Base-by-base conservation (phyloP, 352 stramenopile genomes). In the Phytophthora tentaculata region DNA sequence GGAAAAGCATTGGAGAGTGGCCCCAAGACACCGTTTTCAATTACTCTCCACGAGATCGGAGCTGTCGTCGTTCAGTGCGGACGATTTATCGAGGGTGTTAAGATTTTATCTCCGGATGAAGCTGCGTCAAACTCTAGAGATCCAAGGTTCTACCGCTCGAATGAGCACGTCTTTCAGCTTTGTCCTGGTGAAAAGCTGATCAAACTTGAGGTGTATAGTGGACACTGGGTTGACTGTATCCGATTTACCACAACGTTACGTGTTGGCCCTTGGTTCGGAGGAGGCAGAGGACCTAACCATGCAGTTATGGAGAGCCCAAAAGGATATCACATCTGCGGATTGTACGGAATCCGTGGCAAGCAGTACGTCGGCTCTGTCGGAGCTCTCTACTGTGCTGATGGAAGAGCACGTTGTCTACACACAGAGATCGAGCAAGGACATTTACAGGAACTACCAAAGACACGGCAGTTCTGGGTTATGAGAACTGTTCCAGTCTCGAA, bases 101-200 rank as follows among this genome's bases (percentile, higher is more conserved):
- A 67, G 24, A 24, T 83, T 7, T 9, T 84, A 19, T 72, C 68
- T 9, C 47, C 29, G 12, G 74, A 80, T 48, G 63, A 76, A 51
- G 50, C 71, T 35, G 57, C 28, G 14, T 20, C 8, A 9, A 68
- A 60, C 17, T 23, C 67, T 2, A 32, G 14, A 23, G 48, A 80
- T 10, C 62, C 73, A 12, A 69, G 52, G 47, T 35, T 60, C 13
- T 85, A 77, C 24, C 61, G 32, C 17, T 61, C 56, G 2, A 73
- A 81, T 9, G 79, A 88, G 8, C 78, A 88, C 55, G 63, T 88
- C 6, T 86, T 88, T 52, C 70, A 82, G 24, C 69, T 90, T 24
- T 20, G 71, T 9, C 17, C 60, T 12, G 76, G 59, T 17, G 81
- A 90, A 43, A 74, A 76, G 13, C 17, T 88, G 14, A 12, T 71